Evolutionary conservation across 352 stramenopile genomes (phyloP), one percentile per base, ranked within the genome.

Genomic region (Globisporangium paddicum): DNA sequence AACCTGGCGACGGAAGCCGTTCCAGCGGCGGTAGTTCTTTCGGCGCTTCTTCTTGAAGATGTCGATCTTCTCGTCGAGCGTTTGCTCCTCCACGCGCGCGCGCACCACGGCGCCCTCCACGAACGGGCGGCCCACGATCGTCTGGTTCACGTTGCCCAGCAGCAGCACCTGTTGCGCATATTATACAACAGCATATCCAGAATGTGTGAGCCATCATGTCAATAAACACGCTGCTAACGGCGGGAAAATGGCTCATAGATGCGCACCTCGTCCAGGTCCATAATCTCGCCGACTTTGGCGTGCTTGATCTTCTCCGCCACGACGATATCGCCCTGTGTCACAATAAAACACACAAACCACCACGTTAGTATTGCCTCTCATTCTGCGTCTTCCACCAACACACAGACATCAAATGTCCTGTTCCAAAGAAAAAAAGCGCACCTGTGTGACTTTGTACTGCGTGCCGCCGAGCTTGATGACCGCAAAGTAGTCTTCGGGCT

Each of bases 21-120:
- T 92, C 85, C 83, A 93, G 63, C 85, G 82, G 52, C 83, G 85
- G 68, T 95, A 95, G 68, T 91, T 93, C 75, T 95, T 95, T 87
- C 85, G 77, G 63, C 85, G 82, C 60, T 93, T 93, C 76, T 95
- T 95, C 75, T 95, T 95, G 72, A 95, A 95, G 58, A 95, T 84
- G 67, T 93, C 83, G 54, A 95, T 90, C 67, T 95, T 95, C 53
- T 82, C 78, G 62, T 95, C 85, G 44, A 95, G 64, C 42, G 85
- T 95, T 71, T 95, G 85, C 66, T 95, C 85, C 63, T 95, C 85
- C 55, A 95, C 85, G 41, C 82, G 83, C 13, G 81, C 85, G 49
- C 81, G 79, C 55, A 95, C 85, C 34, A 84, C 73, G 50, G 85
- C 85, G 46, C 83, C 85, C 0, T 75, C 69, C 34, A 95, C 70